Percentiles rank a stretch among this genome's conserved stretches.
phyloP scores from a whole-genome alignment of 352 stramenopile species.

The Pythium phragmitis region DNA sequence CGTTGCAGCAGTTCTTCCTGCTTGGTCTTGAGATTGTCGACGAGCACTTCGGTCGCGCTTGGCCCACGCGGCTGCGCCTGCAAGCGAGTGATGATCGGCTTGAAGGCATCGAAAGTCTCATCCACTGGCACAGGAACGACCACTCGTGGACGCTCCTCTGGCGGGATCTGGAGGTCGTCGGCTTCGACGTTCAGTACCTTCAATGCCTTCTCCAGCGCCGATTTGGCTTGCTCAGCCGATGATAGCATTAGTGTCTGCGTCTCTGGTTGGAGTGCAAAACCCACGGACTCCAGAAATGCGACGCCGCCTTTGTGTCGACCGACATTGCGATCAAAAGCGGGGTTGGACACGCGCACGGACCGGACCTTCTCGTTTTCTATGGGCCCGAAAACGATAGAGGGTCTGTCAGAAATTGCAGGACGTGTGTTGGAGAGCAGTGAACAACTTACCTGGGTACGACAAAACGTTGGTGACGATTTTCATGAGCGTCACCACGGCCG shows the following conservation, averaged over 20 bases:
- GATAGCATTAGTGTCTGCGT: constrained; percentile 48
- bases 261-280: constrained; percentile 55
- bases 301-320: constrained; percentile 65
- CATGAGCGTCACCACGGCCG: constrained; percentile 70
- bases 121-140: constrained; percentile 36
- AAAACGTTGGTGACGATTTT: constrained; percentile 87
- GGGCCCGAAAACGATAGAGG: neutral
- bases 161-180: constrained; percentile 68
- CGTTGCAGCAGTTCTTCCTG: constrained; percentile 61
- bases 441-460: constrained; percentile 64
- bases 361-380: constrained; percentile 82
- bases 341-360: constrained; percentile 77
- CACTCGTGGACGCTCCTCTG: constrained; percentile 45
- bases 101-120: constrained; percentile 74
- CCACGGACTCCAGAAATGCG: constrained; percentile 67
- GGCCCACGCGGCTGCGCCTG: constrained; percentile 79
- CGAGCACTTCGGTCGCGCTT: constrained; percentile 74
- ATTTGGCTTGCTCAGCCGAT: constrained; percentile 26
- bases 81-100: constrained; percentile 75
- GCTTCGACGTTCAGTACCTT: constrained; percentile 70
- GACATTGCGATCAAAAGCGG: constrained; percentile 69
- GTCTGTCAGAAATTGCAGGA: neutral
- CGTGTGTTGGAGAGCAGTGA: neutral
- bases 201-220: constrained; percentile 47
- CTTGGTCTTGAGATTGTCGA: constrained; percentile 76